Base-by-base conservation (phyloP, 2,329 filamentous ascomycete species). In the Eutypa lata region DNA sequence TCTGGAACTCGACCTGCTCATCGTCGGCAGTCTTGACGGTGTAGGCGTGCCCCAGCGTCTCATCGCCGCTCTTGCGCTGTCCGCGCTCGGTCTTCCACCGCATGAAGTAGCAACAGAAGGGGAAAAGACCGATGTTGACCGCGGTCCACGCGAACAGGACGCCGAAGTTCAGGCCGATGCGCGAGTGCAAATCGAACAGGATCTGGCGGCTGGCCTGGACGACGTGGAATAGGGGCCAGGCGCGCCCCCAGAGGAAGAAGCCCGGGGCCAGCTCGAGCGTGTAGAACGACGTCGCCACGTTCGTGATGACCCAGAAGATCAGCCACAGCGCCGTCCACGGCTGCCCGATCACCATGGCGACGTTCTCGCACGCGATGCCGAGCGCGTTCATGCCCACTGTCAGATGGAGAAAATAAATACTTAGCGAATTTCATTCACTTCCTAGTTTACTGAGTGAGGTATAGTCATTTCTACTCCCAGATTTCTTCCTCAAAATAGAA, bases 221-320 rank as follows among this genome's bases (percentile, higher is more conserved):
- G 37, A 87, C 75, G 38, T 82, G 78, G 64, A 86, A 80, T 51
- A 88, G 66, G 8, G 84, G 84, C 80, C 83, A 84, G 0, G 78
- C 83, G 62, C 84, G 84, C 0, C 82, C 83, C 80, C 81, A 88
- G 2, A 68, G 63, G 62, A 83, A 88, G 61, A 88, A 87, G 0
- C 66, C 70, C 0, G 81, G 79, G 2, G 80, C 77, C 22, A 88
- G 69, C 24, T 83, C 80, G 43, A 87, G 71, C 3, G 79, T 69
- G 63, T 87, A 83, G 59, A 88, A 86, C 0, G 75, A 70, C 0
- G 82, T 85, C 0, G 76, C 72, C 0, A 87, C 82, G 60, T 88
- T 88, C 7, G 81, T 79, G 52, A 88, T 84, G 42, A 87, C 82
- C 83, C 82, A 86, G 60, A 86, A 87, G 52, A 87, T 85, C 2